Evolutionary conservation across 1,284 basidiomycete genomes (phyloP), one percentile per base, ranked within the genome.

Genomic region (Ustilago loliicola): DNA sequence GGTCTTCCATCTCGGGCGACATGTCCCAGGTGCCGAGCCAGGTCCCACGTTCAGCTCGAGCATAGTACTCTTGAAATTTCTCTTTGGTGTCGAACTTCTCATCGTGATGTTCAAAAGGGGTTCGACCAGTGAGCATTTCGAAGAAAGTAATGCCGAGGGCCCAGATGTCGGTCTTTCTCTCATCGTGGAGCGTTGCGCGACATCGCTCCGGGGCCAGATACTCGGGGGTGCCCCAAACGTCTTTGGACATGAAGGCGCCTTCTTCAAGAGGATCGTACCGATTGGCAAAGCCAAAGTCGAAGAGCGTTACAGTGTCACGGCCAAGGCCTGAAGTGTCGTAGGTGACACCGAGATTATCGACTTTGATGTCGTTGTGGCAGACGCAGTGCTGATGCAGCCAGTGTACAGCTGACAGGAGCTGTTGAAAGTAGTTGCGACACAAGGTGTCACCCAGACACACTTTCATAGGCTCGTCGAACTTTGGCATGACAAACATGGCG

Each of bases 281-380:
- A 21, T 72, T 73, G 30, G 82, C 82, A 47, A 83, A 83, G 29
- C 82, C 82, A 45, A 83, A 83, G 54, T 83, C 82, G 51, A 74
- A 66, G 6, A 74, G 61, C 7, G 76, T 68, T 27, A 68, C 61
- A 3, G 32, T 56, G 21, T 74, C 66, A 6, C 71, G 61, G 1
- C 72, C 66, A 2, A 71, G 65, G 3, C 76, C 74, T 0, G 69
- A 62, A 17, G 74, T 77, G 36, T 77, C 74, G 61, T 66, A 77
- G 25, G 67, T 70, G 32, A 82, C 74, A 29, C 79, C 53, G 9
- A 80, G 63, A n/a, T 79, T 83, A 52, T 76, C 80, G 8, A 80
- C 77, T 54, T 85, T 84, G 64, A 84, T 79, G 51, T 83, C 81
- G 57, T 78, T 79, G 59, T 83, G 82, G 17, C 76, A 79, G 21